These are phyloP conservation scores for Graphilbum sp. DNA, from an alignment of 2,329 filamentous ascomycete species.

Conservation along the genomic window DNA sequence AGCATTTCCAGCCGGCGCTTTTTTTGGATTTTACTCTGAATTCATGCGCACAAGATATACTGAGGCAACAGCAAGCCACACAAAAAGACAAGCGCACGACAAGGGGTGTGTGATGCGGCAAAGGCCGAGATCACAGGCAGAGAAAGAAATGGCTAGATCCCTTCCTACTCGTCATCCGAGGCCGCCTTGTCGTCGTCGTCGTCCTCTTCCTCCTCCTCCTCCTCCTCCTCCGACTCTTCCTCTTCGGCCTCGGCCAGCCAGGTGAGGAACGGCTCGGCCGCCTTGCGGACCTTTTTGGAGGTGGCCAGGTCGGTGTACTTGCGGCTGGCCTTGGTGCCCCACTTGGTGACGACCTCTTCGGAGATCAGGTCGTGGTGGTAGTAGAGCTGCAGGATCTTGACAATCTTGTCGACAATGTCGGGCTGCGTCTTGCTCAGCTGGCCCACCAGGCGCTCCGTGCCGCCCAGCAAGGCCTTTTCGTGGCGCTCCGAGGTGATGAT, in stretches of 20 bases:
- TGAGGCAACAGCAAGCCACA: too few relatives aligned
- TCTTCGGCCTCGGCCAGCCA: constrained; percentile 82
- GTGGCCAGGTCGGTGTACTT: constrained; percentile 85
- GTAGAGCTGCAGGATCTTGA: constrained; percentile 75
- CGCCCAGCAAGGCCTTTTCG: constrained; percentile 88
- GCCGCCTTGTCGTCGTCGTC: too few relatives aligned
- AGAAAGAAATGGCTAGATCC: too few relatives aligned
- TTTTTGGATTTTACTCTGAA: too few relatives aligned
- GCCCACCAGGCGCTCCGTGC: constrained; percentile 80
- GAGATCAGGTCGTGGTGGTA: constrained; percentile 81
- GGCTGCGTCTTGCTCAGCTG: constrained; percentile 57
- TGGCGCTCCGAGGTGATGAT: constrained; percentile 83
- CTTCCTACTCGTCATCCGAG: too few relatives aligned
- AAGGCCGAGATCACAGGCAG: too few relatives aligned
- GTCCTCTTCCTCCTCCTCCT: constrained; percentile 42
- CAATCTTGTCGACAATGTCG: constrained; percentile 57
- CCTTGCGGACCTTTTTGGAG: constrained; percentile 91
- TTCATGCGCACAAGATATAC: too few relatives aligned
- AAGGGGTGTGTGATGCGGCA: too few relatives aligned
- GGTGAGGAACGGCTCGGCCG: constrained; percentile 80
- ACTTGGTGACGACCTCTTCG: constrained; percentile 78
- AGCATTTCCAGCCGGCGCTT: too few relatives aligned
- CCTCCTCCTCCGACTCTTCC: constrained; percentile 32
- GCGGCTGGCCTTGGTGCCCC: constrained; percentile 93
- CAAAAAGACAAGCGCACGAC: too few relatives aligned